A percentile compares a stretch with the other conserved stretches of the same genome.
These are phyloP conservation scores for Lolium perenne DNA, from an alignment of 176 grass and related monocot species.

Conservation along the genomic window DNA sequence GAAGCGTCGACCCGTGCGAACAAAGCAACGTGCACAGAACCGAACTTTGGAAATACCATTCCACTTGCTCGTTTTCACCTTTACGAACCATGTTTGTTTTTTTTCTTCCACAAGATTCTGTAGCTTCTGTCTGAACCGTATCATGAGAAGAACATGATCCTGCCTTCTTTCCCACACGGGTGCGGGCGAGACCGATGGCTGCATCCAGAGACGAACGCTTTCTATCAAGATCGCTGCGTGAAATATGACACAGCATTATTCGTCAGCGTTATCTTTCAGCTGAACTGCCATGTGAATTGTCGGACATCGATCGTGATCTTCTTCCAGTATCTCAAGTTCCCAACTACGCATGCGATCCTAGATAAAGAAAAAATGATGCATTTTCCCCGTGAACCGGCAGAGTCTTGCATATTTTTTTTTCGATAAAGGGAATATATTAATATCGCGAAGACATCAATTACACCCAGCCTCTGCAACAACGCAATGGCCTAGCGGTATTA, in stretches of 20 bases:
- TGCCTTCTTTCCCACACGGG: neutral
- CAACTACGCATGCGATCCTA: neutral
- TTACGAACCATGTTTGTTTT: neutral
- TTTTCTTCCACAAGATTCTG: too few species aligned
- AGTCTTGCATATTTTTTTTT: too few species aligned
- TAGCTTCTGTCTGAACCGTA: neutral
- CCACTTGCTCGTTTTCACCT: neutral
- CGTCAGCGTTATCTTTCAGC: neutral
- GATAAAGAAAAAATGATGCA: neutral
- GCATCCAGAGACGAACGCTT: neutral
- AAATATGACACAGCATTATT: neutral
- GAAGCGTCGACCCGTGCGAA: neutral
- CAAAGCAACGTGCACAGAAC: conserved; percentile 19
- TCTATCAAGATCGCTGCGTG: neutral
- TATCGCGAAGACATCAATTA: too few species aligned
- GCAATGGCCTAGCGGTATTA: too few species aligned
- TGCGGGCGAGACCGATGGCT: neutral
- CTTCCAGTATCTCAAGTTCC: neutral
- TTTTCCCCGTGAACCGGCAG: neutral
- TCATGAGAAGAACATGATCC: neutral
- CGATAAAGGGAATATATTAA: too few species aligned
- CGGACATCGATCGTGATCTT: neutral
- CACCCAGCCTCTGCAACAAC: too few species aligned
- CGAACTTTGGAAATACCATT: neutral
- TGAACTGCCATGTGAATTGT: neutral